A percentile compares a stretch with the other conserved stretches of the same genome.
phyloP scores from a whole-genome alignment of 2,329 filamentous ascomycete genomes.

The Fusarium sterilihyphosum region DNA sequence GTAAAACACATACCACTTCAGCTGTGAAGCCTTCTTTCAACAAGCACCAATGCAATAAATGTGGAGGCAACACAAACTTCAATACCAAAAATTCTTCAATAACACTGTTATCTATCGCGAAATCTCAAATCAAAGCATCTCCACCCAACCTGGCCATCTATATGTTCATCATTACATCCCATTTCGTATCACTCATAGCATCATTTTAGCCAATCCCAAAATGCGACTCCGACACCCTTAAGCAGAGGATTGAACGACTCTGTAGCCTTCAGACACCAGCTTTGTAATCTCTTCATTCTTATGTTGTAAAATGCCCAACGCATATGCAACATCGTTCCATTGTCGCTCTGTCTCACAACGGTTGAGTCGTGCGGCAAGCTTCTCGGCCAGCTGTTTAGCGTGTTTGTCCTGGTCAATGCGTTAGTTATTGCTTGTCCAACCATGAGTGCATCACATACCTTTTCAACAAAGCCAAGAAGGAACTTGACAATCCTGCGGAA shows the following conservation, averaged over 20 bases:
- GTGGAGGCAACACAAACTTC: conserved; percentile 10
- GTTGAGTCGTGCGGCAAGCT: conserved; percentile 85
- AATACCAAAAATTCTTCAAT: conserved; percentile 25
- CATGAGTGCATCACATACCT: conserved; percentile 66
- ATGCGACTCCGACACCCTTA: conserved; percentile 45
- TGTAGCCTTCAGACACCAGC: conserved; percentile 79
- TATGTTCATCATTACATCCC: conserved; percentile 34
- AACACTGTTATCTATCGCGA: conserved; percentile 34
- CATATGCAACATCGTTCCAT: conserved; percentile 98
- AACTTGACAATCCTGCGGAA: conserved; percentile 91
- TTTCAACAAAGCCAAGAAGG: conserved; percentile 94
- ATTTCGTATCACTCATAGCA: conserved; percentile 36
- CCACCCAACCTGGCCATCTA: conserved; percentile 30
- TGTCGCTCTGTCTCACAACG: conserved; percentile 93
- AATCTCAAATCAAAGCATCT: conserved; percentile 8
- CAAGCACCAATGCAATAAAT: neutral
- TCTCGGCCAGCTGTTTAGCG: conserved; percentile 91
- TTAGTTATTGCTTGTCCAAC: conserved; percentile 19
- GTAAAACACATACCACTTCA: neutral
- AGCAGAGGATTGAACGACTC: conserved; percentile 71
- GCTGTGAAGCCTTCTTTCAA: too few relatives aligned
- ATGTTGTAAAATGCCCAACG: conserved; percentile 87
- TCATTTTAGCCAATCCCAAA: conserved; percentile 36
- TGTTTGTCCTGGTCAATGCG: conserved; percentile 81
- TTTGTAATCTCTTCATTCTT: conserved; percentile 92